Base-by-base conservation (phyloP, 345 rosid species). In the Eutrema yunnanense region DNA sequence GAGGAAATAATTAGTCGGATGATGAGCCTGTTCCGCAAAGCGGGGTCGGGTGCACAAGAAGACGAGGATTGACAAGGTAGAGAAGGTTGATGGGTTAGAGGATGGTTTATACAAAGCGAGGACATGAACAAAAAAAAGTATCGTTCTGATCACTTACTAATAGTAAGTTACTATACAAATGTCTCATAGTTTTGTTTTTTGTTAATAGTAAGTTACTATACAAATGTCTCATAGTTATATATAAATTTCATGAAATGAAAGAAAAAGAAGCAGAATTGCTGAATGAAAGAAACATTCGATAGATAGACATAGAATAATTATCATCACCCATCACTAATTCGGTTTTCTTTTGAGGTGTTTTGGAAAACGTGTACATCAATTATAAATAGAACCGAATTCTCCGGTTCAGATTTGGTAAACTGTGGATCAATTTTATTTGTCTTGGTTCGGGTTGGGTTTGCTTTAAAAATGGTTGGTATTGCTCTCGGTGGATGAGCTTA, bases 1-100 rank as follows among this genome's bases (percentile, higher is more conserved):
- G 88, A 88, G 76, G 92, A 84, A 60, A 78, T 90, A 41, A 90
- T 92, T 30, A 78, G 72, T 36, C 83, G 82, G 67, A 85, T 90
- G 87, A 70, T 81, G 2, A 47, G 74, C 64, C 54, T 87, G 49
- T 67, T 85, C 63, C 89, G 67, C 12, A 80, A 78, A 78, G 48
- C 76, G 4, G 80, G 67, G 33, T 58, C 76, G 4, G 22, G 16
- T 71, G 41, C 52, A 13, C 80, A 52, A 53, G 76, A 65, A 52
- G 76, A 65, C 1, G 76, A 77, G 16, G 62, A 64, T 12, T 76
- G 52, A 76, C 16, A 64, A 69, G 38, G 63, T 42, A 38, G 19
- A 38, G 19, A 13, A 3, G 38, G 53, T 2, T 27, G 36, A 26
- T 22, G 43, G 27, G 27, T 65, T 58, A 11, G 34, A 29, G 32